Percentiles rank a stretch among this genome's conserved stretches.
Conservation (phyloP, 148 eudicot genomes). For the Persicaria tinctoria region DNA sequence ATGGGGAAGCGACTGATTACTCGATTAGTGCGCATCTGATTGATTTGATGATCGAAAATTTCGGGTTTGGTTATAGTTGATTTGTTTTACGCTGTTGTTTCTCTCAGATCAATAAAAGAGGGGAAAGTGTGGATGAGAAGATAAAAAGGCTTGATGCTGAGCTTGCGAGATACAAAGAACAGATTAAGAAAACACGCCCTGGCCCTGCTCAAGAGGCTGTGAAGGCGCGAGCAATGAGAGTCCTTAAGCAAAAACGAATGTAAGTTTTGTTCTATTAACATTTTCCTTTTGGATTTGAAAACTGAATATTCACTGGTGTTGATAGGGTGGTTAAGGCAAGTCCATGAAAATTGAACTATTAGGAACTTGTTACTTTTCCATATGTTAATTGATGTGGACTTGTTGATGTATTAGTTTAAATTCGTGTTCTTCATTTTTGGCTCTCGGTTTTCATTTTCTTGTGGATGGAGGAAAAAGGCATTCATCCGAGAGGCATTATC, state of each 20-base stretch:
- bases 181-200: constrained; percentile 90
- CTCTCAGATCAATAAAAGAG: constrained; percentile 77
- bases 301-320: neutral
- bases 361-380: too few relatives aligned
- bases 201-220: constrained; percentile 98
- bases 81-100: neutral
- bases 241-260: constrained; percentile 93
- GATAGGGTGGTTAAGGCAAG: neutral
- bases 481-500: too few relatives aligned
- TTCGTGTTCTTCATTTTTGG: too few relatives aligned
- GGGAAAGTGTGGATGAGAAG: constrained; percentile 88
- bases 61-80: neutral
- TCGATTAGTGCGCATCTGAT: neutral
- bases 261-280: constrained; percentile 23
- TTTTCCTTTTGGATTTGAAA: neutral
- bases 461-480: too few relatives aligned
- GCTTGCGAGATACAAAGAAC: constrained; percentile 79
- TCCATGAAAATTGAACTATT: too few relatives aligned
- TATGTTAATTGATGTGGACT: too few relatives aligned
- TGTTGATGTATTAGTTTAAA: too few relatives aligned
- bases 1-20: neutral
- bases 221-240: constrained; percentile 93
- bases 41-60: neutral
- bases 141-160: constrained; percentile 88
- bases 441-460: too few relatives aligned